Evolutionary conservation across 768 basidiomycete genomes (phyloP).

Genomic region (Collybia nuda): DNA sequence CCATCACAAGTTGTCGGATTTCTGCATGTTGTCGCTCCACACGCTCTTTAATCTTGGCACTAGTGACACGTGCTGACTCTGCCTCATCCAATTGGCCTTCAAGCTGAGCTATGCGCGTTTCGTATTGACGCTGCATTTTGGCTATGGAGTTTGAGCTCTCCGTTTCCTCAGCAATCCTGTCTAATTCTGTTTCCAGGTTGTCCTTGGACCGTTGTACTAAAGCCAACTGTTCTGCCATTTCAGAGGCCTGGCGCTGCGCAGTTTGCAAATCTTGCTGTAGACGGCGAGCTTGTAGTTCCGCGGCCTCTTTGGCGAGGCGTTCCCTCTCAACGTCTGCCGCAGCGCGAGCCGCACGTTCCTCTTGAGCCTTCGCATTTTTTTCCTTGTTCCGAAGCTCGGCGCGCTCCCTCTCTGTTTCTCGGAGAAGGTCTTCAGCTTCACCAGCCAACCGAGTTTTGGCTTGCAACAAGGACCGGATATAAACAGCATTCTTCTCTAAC

Average conservation of each 20-base stretch:
- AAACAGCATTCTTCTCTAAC: constrained; percentile 66
- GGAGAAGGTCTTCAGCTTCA: constrained; percentile 80
- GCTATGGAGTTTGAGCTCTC: constrained; percentile 54
- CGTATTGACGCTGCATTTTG: constrained; percentile 64
- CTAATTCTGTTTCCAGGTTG: constrained; percentile 65
- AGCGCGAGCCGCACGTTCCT: constrained; percentile 58
- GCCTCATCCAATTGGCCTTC: constrained; percentile 62
- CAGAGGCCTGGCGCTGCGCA: constrained; percentile 53
- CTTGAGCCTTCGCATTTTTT: constrained; percentile 61
- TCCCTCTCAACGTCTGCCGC: constrained; percentile 66
- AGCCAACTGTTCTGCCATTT: constrained; percentile 51
- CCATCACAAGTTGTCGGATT: constrained; percentile 63
- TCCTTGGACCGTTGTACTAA: constrained; percentile 62
- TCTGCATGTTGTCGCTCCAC: constrained; percentile 73
- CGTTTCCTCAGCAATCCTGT: constrained; percentile 61
- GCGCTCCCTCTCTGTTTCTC: constrained; percentile 73
- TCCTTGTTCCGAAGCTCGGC: constrained; percentile 66
- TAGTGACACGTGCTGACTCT: constrained; percentile 47
- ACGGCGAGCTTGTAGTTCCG: constrained; percentile 60
- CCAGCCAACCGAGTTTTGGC: constrained; percentile 69
- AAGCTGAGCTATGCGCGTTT: constrained; percentile 58
- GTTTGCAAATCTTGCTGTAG: constrained; percentile 62
- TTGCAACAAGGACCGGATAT: constrained; percentile 87
- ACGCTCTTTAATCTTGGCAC: constrained; percentile 56
- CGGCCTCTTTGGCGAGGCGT: constrained; percentile 59